phyloP scores from a whole-genome alignment of 768 basidiomycete genomes.

The Coprinopsis sp. region DNA sequence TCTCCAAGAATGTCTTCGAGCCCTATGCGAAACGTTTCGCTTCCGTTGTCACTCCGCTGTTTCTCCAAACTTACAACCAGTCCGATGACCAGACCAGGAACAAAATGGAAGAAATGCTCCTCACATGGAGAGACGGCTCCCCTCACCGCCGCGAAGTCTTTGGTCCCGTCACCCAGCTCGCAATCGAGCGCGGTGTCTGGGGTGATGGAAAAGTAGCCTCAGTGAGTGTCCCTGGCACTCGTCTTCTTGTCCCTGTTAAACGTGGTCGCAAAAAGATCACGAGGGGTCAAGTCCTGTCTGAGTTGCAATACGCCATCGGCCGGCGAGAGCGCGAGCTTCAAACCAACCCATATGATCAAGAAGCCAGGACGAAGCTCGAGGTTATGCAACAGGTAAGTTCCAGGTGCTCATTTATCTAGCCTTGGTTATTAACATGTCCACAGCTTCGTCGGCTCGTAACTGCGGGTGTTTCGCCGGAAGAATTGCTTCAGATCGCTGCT shows the following conservation, averaged over 20 bases:
- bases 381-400: conserved; percentile 79
- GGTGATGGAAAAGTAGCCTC: conserved; percentile 44
- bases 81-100: conserved; percentile 81
- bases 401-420: background rate
- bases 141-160: conserved; percentile 82
- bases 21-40: conserved; percentile 88
- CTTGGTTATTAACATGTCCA: conserved; percentile 7
- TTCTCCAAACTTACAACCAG: conserved; percentile 80
- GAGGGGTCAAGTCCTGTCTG: conserved; percentile 75
- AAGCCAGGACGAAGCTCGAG: conserved; percentile 65
- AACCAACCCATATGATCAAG: conserved; percentile 66
- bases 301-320: conserved; percentile 76
- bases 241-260: conserved; percentile 18
- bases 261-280: conserved; percentile 51
- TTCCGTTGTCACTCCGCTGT: conserved; percentile 75
- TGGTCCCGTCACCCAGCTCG: conserved; percentile 69
- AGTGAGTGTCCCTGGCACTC: conserved; percentile 4
- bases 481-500: conserved; percentile 68
- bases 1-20: conserved; percentile 92
- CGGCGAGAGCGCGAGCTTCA: conserved; percentile 76
- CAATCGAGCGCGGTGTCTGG: conserved; percentile 85
- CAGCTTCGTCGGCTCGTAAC: conserved; percentile 64
- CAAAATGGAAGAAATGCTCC: conserved; percentile 98
- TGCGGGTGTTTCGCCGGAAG: conserved; percentile 73
- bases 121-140: conserved; percentile 90